Evolutionary conservation across 495 filamentous ascomycete genomes (phyloP).

Genomic region (Amphirosellinia nigrospora): DNA sequence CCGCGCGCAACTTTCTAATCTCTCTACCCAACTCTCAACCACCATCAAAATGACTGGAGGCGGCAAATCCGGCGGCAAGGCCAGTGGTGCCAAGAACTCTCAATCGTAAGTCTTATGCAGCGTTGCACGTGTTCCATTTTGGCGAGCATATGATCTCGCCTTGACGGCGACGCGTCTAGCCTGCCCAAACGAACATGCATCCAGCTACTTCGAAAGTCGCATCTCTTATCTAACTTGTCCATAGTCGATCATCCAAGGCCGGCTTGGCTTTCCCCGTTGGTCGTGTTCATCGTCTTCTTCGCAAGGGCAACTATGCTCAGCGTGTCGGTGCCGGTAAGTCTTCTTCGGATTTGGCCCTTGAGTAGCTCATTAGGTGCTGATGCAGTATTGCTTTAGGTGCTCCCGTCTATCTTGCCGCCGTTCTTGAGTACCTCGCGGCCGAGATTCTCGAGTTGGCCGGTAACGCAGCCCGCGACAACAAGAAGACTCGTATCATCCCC

Average conservation of each 20-base stretch:
- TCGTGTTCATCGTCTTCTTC: slow-evolving; percentile 98
- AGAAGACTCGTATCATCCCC: slow-evolving; percentile 99
- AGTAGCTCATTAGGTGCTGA: slow-evolving; percentile 37
- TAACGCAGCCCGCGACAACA: slow-evolving; percentile 99
- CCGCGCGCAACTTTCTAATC: slow-evolving; percentile 37
- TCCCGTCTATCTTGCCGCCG: slow-evolving; percentile 96
- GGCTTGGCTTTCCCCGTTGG: slow-evolving; percentile 99
- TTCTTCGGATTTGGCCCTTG: neutral
- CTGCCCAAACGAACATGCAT: neutral
- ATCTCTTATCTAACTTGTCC: neutral
- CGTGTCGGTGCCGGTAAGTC: slow-evolving; percentile 90
- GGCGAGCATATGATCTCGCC: slow-evolving; percentile 1
- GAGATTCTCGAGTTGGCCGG: slow-evolving; percentile 99
- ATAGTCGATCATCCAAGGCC: slow-evolving; percentile 96
- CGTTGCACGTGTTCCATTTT: slow-evolving; percentile 20
- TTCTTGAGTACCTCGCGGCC: slow-evolving; percentile 97
- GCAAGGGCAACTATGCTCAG: slow-evolving; percentile 99
- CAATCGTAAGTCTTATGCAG: slow-evolving; percentile 76
- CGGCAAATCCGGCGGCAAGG: slow-evolving; percentile 99
- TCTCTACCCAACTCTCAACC: slow-evolving; percentile 41
- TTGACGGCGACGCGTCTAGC: slow-evolving; percentile 18
- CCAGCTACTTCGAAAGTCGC: neutral
- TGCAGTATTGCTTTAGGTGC: slow-evolving; percentile 60
- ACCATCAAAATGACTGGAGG: slow-evolving; percentile 93
- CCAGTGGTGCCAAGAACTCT: slow-evolving; percentile 93